These are phyloP conservation scores for Zea luxurians DNA, from an alignment of 176 grass and related monocot species.

Conservation along the genomic window DNA sequence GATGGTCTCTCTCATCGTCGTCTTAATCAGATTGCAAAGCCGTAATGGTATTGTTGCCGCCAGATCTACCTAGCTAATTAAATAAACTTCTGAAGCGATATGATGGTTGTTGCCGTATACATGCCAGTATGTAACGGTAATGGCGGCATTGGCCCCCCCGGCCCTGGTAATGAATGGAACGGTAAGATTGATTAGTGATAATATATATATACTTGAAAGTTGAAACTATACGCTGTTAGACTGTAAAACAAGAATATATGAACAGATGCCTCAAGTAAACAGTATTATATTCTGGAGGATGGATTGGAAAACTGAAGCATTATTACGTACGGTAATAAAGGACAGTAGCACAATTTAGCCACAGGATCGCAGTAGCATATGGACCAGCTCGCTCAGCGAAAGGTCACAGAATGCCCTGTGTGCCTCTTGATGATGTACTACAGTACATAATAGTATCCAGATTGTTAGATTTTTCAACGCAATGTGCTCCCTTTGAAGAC, in stretches of 20 bases:
- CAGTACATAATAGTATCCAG: neutral
- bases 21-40: slow-evolving; percentile 52
- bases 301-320: too few relatives aligned
- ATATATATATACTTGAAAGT: neutral
- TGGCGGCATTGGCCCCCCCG: slow-evolving; percentile 3
- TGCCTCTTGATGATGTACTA: neutral
- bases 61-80: slow-evolving; percentile 73
- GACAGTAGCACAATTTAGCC: neutral
- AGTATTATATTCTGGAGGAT: too few relatives aligned
- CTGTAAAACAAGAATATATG: too few relatives aligned
- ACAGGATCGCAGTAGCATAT: slow-evolving; percentile 13
- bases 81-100: slow-evolving; percentile 36
- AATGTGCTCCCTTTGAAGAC: slow-evolving; percentile 27
- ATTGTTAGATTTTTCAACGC: neutral
- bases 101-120: slow-evolving; percentile 36
- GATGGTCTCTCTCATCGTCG: neutral
- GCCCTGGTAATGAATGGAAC: slow-evolving; percentile 15
- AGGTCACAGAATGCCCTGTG: slow-evolving; percentile 20
- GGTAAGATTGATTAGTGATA: neutral
- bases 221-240: too few relatives aligned
- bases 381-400: slow-evolving; percentile 19
- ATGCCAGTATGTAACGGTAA: slow-evolving; percentile 31
- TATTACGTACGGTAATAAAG: too few relatives aligned
- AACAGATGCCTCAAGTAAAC: too few relatives aligned
- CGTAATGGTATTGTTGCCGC: slow-evolving; percentile 33